phyloP scores from a whole-genome alignment of 2,329 filamentous ascomycete species.

The Thermoascus crustaceus region DNA sequence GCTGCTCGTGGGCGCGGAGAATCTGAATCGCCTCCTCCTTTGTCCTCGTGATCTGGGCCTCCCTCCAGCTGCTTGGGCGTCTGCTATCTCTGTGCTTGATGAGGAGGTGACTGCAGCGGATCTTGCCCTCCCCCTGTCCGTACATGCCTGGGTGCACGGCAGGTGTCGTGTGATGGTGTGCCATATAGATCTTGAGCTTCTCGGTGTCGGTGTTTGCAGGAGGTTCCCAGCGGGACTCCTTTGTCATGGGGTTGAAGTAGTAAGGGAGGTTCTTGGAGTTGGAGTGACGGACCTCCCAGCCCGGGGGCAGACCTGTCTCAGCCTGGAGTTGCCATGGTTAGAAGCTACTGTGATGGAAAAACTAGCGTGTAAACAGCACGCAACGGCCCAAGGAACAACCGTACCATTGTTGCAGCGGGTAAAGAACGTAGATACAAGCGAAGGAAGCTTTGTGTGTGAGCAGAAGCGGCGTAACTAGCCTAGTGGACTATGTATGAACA shows the following conservation, averaged over 20 bases:
- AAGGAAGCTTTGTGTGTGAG: too few species aligned
- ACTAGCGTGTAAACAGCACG: too few species aligned
- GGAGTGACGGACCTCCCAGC: constrained; percentile 95
- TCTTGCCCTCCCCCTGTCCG: constrained; percentile 63
- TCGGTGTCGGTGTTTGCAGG: constrained; percentile 81
- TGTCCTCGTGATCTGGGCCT: constrained; percentile 76
- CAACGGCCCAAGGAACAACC: too few species aligned
- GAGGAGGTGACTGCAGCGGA: constrained; percentile 83
- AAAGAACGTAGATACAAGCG: too few species aligned
- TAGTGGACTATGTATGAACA: too few species aligned
- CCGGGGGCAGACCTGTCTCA: constrained; percentile 71
- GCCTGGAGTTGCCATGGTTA: constrained; percentile 36
- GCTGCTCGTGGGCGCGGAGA: constrained; percentile 64
- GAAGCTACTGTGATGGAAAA: too few species aligned
- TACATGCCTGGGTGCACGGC: constrained; percentile 22
- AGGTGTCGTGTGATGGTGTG: constrained; percentile 63
- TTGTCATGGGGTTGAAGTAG: constrained; percentile 86
- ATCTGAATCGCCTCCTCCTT: constrained; percentile 81
- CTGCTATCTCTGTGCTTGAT: constrained; percentile 89
- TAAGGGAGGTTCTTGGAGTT: constrained; percentile 98
- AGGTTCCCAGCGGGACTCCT: constrained; percentile 92
- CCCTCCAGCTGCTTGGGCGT: constrained; percentile 85
- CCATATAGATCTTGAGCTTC: constrained; percentile 91
- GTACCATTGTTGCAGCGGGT: too few species aligned
- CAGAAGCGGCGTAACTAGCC: too few species aligned